Base-by-base conservation (phyloP, 805 yeast species). In the Alloascoidea africana region DNA sequence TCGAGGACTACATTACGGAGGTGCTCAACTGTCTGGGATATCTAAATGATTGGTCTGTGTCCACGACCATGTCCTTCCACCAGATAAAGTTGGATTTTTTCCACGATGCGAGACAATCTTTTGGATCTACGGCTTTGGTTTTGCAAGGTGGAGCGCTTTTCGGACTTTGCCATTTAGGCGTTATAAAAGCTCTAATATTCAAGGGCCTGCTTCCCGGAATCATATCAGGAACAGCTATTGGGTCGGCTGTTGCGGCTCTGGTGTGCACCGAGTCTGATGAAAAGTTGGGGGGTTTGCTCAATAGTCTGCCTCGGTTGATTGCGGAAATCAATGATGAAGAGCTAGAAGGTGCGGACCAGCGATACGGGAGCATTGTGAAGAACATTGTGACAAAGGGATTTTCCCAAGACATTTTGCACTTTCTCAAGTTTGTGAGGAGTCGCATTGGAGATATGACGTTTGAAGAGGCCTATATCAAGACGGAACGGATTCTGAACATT, bases 71-170 rank as follows among this genome's bases (percentile, higher is more conserved):
- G 19, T 35, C 39, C 16, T 30, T 44, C 17, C 33, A 38, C 8
- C 89, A 70, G 59, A 60, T 64, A 53, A 81, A 70, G 48, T 65
- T 70, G 44, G 86, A 71, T 56, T 84, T 82, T 55, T 86, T 79
- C 59, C 91, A 76, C 53, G 96, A 78, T 58, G 84, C 83, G 14
- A 70, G 83, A 47, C 86, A 85, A 53, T 76, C 94, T 0, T 72
- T 81, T 54, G 98, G 98, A 0, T 72, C 84, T 36, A 85, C 97
- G 0, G 96, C 96, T 0, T 62, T 91, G 40, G 72, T 89, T 30
- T 61, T 91, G 17, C 96, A 91, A 56, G 98, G 98, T 18, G 97
- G 98, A 2, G 81, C 96, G 0, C 59, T 91, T 16, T 91, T 89
- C 59, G 97, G 98, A 0, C 60, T 91, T 43, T 87, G 94, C 49